A percentile compares a stretch with the other conserved stretches of the same genome.
phyloP scores from a whole-genome alignment of 108 stramenopile genomes.

The Epipyxis sp. region DNA sequence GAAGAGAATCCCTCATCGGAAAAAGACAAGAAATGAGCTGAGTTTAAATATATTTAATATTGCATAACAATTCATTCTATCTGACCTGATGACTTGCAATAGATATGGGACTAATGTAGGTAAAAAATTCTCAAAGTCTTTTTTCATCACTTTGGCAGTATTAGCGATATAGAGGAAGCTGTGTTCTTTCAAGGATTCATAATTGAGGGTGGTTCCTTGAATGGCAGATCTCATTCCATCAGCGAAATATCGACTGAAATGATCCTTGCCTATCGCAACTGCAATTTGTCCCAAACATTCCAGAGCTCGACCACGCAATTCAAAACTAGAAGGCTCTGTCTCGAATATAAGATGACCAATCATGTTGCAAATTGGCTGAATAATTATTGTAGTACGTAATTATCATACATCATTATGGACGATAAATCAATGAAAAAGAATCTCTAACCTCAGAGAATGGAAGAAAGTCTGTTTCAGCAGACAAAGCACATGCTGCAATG shows the following conservation, averaged over 20 bases:
- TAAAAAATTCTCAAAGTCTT: constrained; percentile 84
- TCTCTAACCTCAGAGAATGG: constrained; percentile 81
- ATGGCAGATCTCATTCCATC: constrained; percentile 72
- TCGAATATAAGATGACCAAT: constrained; percentile 60
- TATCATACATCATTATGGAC: constrained; percentile 38
- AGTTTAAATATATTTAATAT: no score
- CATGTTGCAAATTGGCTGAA: not conserved
- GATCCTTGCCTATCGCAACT: constrained; percentile 84
- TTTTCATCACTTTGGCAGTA: constrained; percentile 70
- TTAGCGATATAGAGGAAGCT: constrained; percentile 32
- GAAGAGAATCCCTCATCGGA: no score
- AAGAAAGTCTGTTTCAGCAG: constrained; percentile 89
- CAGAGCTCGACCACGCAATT: constrained; percentile 85
- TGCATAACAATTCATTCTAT: no score
- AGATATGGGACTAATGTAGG: constrained; percentile 84
- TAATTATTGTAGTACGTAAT: constrained; percentile 33
- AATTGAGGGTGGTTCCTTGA: constrained; percentile 45
- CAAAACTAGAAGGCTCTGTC: constrained; percentile 69
- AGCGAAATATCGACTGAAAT: constrained; percentile 87
- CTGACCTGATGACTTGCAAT: constrained; percentile 74
- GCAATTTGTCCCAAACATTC: constrained; percentile 99
- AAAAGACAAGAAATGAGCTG: no score
- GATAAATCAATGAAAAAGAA: constrained; percentile 58
- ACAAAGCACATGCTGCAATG: constrained; percentile 89
- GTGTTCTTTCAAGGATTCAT: constrained; percentile 64